Conservation (phyloP, 768 basidiomycete species). For the Pleurotus pulmonarius region DNA sequence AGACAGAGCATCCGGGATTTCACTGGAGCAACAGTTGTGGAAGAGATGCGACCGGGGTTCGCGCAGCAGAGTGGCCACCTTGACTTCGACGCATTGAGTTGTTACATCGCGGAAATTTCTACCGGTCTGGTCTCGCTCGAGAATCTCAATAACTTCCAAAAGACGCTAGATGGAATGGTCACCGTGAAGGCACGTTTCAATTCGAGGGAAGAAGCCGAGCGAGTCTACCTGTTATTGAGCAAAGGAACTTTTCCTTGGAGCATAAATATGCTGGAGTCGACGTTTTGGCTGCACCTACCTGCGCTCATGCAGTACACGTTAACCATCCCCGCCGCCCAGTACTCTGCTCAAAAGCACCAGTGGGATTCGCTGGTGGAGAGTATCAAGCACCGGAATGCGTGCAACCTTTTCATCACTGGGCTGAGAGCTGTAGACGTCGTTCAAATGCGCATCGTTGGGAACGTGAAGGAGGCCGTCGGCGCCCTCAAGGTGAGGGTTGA, state of each 20-base stretch:
- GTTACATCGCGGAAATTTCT: slow-evolving; percentile 9
- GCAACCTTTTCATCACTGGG: slow-evolving; percentile 17
- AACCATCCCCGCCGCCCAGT: slow-evolving; percentile 43
- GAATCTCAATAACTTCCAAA: slow-evolving; percentile 12
- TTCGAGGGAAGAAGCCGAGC: slow-evolving; percentile 44
- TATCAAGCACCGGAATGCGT: slow-evolving; percentile 27
- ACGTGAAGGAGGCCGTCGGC: slow-evolving; percentile 50
- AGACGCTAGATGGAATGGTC: slow-evolving; percentile 23
- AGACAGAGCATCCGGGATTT: slow-evolving; percentile 23
- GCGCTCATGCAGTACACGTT: slow-evolving; percentile 49
- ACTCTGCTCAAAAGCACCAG: slow-evolving; percentile 42
- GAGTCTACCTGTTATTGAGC: slow-evolving; percentile 31
- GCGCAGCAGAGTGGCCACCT: slow-evolving; percentile 17
- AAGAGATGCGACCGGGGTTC: slow-evolving; percentile 15
- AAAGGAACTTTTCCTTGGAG: slow-evolving; percentile 19
- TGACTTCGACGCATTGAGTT: slow-evolving; percentile 18
- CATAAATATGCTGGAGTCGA: slow-evolving; percentile 26
- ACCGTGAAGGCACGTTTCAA: slow-evolving; percentile 41
- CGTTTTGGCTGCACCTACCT: slow-evolving; percentile 37
- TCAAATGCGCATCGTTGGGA: slow-evolving; percentile 16
- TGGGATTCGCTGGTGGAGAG: slow-evolving; percentile 42
- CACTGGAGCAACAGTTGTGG: slow-evolving; percentile 22
- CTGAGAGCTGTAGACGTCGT: slow-evolving; percentile 13
- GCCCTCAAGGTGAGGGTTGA: slow-evolving; percentile 60
- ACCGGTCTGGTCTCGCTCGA: slow-evolving; percentile 22